Conservation (phyloP, 768 basidiomycete species). For the Cantharellus cinnabarinus region DNA sequence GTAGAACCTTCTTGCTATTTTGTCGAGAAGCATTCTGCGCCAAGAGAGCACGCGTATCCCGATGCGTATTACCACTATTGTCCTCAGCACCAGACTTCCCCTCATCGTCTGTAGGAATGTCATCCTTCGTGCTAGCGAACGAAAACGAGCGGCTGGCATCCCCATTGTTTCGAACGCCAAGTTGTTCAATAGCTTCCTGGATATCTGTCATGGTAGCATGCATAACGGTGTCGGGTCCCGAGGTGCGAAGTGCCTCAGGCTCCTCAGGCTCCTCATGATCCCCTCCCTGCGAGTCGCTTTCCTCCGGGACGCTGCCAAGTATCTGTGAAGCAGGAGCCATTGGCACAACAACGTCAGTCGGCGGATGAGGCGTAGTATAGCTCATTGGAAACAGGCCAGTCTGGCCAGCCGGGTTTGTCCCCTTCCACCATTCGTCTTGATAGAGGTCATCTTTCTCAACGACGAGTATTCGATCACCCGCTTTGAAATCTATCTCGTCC, state of each 20-base stretch:
- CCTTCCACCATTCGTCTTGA: slow-evolving; percentile 93
- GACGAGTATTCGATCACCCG: slow-evolving; percentile 75
- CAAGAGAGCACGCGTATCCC: slow-evolving; percentile 39
- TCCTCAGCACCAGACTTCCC: neutral
- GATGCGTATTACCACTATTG: slow-evolving; percentile 31
- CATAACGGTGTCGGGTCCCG: slow-evolving; percentile 31
- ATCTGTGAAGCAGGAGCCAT: slow-evolving; percentile 7
- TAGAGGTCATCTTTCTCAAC: slow-evolving; percentile 86
- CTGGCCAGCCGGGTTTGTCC: slow-evolving; percentile 53
- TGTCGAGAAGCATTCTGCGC: slow-evolving; percentile 46
- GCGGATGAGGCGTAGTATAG: slow-evolving; percentile 52
- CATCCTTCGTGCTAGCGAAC: slow-evolving; percentile 47
- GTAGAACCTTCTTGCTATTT: slow-evolving; percentile 22
- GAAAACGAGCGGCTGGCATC: slow-evolving; percentile 48
- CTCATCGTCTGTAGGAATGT: slow-evolving; percentile 16
- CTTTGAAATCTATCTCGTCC: slow-evolving; percentile 73
- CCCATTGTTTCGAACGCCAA: slow-evolving; percentile 28
- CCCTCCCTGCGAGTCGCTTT: slow-evolving; percentile 4
- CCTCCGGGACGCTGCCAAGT: slow-evolving; percentile 14
- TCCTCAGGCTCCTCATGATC: neutral
- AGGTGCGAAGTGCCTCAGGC: neutral
- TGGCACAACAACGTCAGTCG: slow-evolving; percentile 4
- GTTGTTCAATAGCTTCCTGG: slow-evolving; percentile 75
- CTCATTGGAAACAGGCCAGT: slow-evolving; percentile 81
- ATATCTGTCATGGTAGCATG: slow-evolving; percentile 78